These are phyloP conservation scores for Dioszegia hungarica DNA, from an alignment of 768 basidiomycete genomes.

Conservation along the genomic window DNA sequence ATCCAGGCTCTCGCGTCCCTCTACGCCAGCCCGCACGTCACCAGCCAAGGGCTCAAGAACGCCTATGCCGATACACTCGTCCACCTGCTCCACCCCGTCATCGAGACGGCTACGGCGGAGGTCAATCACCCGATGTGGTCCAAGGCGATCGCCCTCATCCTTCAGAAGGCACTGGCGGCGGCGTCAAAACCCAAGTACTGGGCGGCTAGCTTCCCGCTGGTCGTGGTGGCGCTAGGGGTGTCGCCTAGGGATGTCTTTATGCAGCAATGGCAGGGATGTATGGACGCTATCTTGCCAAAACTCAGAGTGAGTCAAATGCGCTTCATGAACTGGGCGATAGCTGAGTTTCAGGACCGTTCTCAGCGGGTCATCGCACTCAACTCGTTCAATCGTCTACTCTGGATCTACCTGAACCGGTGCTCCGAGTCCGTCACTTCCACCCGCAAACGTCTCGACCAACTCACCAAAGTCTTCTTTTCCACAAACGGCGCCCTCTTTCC, in stretches of 20 bases:
- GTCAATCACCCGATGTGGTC: slow-evolving; percentile 94
- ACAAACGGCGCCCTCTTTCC: slow-evolving; percentile 72
- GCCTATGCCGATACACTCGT: slow-evolving; percentile 79
- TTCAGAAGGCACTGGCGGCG: slow-evolving; percentile 42
- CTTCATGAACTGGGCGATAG: neutral
- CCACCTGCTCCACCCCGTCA: slow-evolving; percentile 75
- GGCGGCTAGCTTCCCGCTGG: slow-evolving; percentile 76
- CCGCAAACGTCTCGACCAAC: slow-evolving; percentile 68
- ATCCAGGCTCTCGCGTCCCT: slow-evolving; percentile 75
- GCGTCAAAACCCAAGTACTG: slow-evolving; percentile 77
- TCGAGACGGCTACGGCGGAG: slow-evolving; percentile 92
- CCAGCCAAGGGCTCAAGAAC: slow-evolving; percentile 62
- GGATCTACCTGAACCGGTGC: slow-evolving; percentile 94
- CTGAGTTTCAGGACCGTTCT: slow-evolving; percentile 63
- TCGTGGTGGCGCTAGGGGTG: slow-evolving; percentile 76
- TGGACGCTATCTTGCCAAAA: slow-evolving; percentile 68
- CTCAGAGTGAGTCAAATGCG: slow-evolving; percentile 60
- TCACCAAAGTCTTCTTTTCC: slow-evolving; percentile 46
- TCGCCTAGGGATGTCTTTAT: slow-evolving; percentile 79
- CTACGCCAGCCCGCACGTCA: slow-evolving; percentile 76
- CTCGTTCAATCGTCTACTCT: slow-evolving; percentile 73
- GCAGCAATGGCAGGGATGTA: slow-evolving; percentile 70
- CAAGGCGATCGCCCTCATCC: slow-evolving; percentile 77
- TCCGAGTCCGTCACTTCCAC: slow-evolving; percentile 75
- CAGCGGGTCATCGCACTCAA: slow-evolving; percentile 69